Base-by-base conservation (phyloP, 176 grass and related monocot genomes). In the Calamus simplicifolius region DNA sequence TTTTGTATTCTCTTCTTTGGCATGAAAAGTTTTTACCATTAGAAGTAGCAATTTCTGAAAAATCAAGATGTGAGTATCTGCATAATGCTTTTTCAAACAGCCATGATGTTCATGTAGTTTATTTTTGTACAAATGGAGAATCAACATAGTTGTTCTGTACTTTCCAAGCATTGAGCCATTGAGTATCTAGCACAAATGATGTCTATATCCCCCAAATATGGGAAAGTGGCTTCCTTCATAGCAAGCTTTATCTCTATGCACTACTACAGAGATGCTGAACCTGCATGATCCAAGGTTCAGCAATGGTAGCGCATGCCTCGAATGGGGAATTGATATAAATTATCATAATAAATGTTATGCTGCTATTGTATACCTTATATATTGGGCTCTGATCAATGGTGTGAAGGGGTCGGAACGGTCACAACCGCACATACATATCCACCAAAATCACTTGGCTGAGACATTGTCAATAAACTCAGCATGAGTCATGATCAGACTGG, bases 401-500 rank as follows among this genome's bases (percentile, higher is more conserved):
- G 79, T 79, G 59, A 89, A 86, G 77, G 77, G 85, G 82, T 85
- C 73, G 63, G 55, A 83, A 81, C 54, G 72, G 81, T 83, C 66
- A 83, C 63, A 62, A 75, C 81, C 81, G 30, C 73, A 62, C 79
- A 56, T 53, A 23, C 6, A 61, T 73, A 66, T 67, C 68, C 79
- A 89, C 67, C 81, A 66, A 60, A 19, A 73, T 49, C 43, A 28
- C 50, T 60, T 13, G 75, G 66, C 75, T 56, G 61, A 81, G 35
- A 43, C 10, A 43, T 43, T 43, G 10, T 43, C 35, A 13, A 10
- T 10, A 43, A 43, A 43, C 61, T 89, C 74, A 90, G 76, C 92
- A 97, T 50, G 77, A 66, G 50, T 91, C 81, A 12, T 75, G 75
- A 71, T 97, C 89, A 57, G 92, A 85, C 58, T 85, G 74, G 60